A percentile compares a stretch with the other conserved stretches of the same genome.
Conservation (phyloP, 257 asterid genomes). For the Cruciata laevipes region DNA sequence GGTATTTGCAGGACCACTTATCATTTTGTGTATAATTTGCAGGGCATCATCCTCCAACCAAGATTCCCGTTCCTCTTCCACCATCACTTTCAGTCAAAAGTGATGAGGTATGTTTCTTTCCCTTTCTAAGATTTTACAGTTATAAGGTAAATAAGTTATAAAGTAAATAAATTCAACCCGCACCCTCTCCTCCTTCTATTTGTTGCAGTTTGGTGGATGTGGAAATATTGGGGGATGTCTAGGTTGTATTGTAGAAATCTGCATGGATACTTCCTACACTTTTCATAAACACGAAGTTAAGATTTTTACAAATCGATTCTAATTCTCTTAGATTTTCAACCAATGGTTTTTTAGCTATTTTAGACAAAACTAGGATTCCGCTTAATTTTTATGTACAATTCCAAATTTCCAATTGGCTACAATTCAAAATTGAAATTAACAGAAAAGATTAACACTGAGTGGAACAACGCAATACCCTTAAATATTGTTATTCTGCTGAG, state of each 20-base stretch:
- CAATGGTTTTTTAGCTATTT: neutral
- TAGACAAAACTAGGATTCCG: neutral
- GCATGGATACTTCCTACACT: neutral
- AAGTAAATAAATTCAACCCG: too few species aligned
- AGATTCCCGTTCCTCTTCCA: slow-evolving; percentile 92
- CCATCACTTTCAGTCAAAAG: slow-evolving; percentile 54
- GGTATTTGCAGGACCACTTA: too few species aligned
- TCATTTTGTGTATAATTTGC: slow-evolving; percentile 19
- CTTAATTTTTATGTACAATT: neutral
- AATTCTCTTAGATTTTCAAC: neutral
- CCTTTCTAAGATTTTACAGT: neutral
- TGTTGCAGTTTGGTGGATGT: neutral
- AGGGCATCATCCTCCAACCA: slow-evolving; percentile 88
- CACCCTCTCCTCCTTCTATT: neutral
- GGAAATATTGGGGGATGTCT: neutral
- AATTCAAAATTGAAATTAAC: neutral
- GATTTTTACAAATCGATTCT: neutral
- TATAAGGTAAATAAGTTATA: too few species aligned
- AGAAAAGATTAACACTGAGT: neutral
- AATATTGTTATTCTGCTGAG: slow-evolving; percentile 8
- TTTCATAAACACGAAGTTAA: neutral
- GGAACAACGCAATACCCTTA: neutral
- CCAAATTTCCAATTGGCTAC: neutral
- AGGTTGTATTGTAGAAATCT: neutral
- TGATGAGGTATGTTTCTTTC: slow-evolving; percentile 48